These are phyloP conservation scores for Metschnikowia drakensbergensis DNA, from an alignment of 805 yeast species.

Conservation along the genomic window DNA sequence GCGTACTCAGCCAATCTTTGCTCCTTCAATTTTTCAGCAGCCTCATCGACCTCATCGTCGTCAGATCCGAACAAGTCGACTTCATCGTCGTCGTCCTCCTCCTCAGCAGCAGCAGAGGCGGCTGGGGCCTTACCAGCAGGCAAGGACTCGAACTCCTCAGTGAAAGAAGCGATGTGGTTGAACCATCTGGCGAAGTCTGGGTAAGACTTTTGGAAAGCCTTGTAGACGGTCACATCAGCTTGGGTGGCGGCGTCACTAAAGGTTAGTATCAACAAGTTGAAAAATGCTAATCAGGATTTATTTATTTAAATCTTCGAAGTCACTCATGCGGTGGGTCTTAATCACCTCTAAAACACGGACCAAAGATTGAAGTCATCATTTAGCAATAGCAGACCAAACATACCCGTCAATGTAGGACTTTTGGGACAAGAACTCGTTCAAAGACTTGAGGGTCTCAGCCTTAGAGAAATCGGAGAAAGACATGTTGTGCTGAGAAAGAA, in stretches of 20 bases:
- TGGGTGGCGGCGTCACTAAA: slow-evolving; percentile 81
- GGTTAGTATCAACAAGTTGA: slow-evolving; percentile 22
- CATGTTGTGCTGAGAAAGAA: slow-evolving; percentile 40
- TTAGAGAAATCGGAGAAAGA: slow-evolving; percentile 80
- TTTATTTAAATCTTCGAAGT: slow-evolving; percentile 47
- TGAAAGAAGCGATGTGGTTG: slow-evolving; percentile 94
- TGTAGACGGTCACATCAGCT: slow-evolving; percentile 92
- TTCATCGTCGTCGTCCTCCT: slow-evolving; percentile 79
- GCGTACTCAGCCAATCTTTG: slow-evolving; percentile 97
- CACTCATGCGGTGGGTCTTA: slow-evolving; percentile 96
- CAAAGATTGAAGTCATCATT: slow-evolving; percentile 73
- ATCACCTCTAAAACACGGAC: slow-evolving; percentile 98
- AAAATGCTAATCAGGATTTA: background rate
- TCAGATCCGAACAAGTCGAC: slow-evolving; percentile 93
- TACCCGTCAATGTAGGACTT: slow-evolving; percentile 96
- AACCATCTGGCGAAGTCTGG: slow-evolving; percentile 98
- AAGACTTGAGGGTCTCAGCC: slow-evolving; percentile 56
- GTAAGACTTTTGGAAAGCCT: slow-evolving; percentile 87
- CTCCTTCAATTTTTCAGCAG: slow-evolving; percentile 95
- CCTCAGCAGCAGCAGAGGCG: slow-evolving; percentile 49
- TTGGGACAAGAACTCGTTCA: slow-evolving; percentile 84
- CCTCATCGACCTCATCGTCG: slow-evolving; percentile 95
- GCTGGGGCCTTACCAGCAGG: slow-evolving; percentile 75
- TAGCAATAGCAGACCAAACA: slow-evolving; percentile 34
- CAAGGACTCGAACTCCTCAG: slow-evolving; percentile 74